Evolutionary conservation across 352 stramenopile genomes (phyloP), one percentile per base, ranked within the genome.

Genomic region (Phytophthora syringae): DNA sequence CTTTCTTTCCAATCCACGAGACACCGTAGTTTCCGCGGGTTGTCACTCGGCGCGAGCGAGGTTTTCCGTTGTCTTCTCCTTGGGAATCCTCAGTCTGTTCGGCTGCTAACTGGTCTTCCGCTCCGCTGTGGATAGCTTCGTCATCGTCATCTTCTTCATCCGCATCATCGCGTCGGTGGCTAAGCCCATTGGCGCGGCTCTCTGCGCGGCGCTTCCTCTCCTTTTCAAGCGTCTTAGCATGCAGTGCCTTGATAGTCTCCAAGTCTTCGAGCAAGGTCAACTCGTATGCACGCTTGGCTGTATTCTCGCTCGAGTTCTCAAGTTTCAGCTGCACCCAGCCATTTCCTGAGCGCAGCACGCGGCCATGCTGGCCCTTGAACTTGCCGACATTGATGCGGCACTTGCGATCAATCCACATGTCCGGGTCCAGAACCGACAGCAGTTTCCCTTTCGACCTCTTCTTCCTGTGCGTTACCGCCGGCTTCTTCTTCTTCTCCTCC

Each of bases 371-470:
- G 1, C 86, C 86, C 39, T 93, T 93, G 58, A 94, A 96, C 68
- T 96, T 96, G 57, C 88, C 88, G 1, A 96, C 88, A 49, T 96
- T 96, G 52, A 96, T 93, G 16, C 88, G 83, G 42, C 87, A 94
- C 42, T 85, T 84, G 44, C 88, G 88, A 43, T 92, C 86, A 24
- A 96, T 93, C 88, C 88, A 96, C 85, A 96, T 92, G 20, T 96
- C 88, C 1, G 88, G 87, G 37, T 96, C 88, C 30, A 96, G 50
- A 54, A 85, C 77, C 1, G 88, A 94, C 1, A 96, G 70, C 16
- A 96, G 58, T 51, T 89, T 79, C 6, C 81, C 76, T 32, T 89
- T 92, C 9, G 71, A 67, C 21, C 67, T 67, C 62, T 47, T 53
- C 43, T 67, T 74, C 30, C 64, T 70, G 6, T 63, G 45, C 2